Evolutionary conservation across 1,284 basidiomycete species (phyloP).

Genomic region (Golubevia sp.): DNA sequence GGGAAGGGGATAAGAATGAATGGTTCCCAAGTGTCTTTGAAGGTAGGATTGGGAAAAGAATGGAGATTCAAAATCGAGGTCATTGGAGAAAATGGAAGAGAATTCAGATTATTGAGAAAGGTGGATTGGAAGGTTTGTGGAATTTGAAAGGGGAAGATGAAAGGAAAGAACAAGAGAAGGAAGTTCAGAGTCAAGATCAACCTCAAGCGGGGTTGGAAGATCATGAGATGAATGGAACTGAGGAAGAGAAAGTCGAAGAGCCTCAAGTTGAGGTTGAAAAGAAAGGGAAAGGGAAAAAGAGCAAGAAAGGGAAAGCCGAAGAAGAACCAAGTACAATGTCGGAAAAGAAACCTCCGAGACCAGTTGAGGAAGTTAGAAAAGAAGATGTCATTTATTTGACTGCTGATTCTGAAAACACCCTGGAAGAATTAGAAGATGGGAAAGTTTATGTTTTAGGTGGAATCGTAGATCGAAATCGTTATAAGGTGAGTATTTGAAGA

Average conservation of each 20-base stretch:
- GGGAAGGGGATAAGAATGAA: not conserved
- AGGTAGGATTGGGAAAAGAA: slow-evolving; percentile 28
- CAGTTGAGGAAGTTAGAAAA: too few relatives aligned
- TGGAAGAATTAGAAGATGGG: slow-evolving; percentile 36
- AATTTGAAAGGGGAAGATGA: slow-evolving; percentile 5
- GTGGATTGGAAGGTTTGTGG: slow-evolving; percentile 35
- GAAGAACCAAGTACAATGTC: too few relatives aligned
- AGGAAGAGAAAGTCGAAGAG: not conserved
- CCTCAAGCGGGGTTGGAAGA: too few relatives aligned
- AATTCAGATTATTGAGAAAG: slow-evolving; percentile 32
- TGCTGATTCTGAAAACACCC: slow-evolving; percentile 50
- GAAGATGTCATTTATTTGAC: slow-evolving; percentile 48
- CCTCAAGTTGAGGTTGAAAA: too few relatives aligned
- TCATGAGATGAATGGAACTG: not conserved
- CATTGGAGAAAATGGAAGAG: slow-evolving; percentile 43
- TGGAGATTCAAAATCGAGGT: slow-evolving; percentile 37
- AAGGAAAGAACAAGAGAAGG: not conserved
- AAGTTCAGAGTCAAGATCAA: not conserved
- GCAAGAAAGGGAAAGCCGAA: not conserved
- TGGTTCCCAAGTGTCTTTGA: slow-evolving; percentile 18
- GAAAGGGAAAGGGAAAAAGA: not conserved
- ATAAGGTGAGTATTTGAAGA: slow-evolving; percentile 22
- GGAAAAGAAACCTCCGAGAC: too few relatives aligned
- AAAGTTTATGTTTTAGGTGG: slow-evolving; percentile 56
- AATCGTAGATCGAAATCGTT: slow-evolving; percentile 56